phyloP scores from a whole-genome alignment of 805 yeast genomes.

The Lachancea sp. region DNA sequence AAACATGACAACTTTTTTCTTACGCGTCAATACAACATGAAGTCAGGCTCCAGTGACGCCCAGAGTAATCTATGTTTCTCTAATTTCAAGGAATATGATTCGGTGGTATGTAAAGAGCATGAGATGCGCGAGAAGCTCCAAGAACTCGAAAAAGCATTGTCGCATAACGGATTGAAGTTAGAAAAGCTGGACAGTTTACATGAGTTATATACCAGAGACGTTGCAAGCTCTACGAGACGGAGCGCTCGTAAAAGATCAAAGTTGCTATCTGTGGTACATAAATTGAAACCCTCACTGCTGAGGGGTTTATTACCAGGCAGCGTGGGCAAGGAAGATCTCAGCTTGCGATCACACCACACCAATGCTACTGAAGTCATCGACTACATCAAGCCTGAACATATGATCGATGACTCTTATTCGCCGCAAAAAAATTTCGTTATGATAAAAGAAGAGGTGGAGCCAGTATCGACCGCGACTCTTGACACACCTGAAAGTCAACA shows the following conservation, averaged over 20 bases:
- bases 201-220: constrained; percentile 8
- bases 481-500: background rate
- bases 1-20: constrained; percentile 29
- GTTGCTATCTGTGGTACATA: background rate
- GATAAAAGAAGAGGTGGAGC: constrained; percentile 7
- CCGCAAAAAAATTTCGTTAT: constrained; percentile 6
- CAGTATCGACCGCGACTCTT: constrained; percentile 1
- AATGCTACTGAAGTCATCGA: constrained; percentile 11
- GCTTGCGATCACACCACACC: constrained; percentile 6
- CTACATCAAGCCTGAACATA: constrained; percentile 10
- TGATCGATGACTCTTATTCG: constrained; percentile 7
- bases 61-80: constrained; percentile 4
- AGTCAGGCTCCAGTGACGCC: constrained; percentile 5
- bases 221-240: background rate
- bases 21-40: constrained; percentile 12
- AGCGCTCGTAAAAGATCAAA: background rate
- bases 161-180: constrained; percentile 8
- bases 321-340: background rate
- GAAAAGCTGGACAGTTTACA: constrained; percentile 8
- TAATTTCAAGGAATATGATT: constrained; percentile 31
- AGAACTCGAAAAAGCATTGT: constrained; percentile 6
- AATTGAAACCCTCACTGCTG: background rate
- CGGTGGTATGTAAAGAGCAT: constrained; percentile 26
- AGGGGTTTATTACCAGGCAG: background rate
- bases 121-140: constrained; percentile 17